Conservation (phyloP, 225 moss, liverwort and hornwort genomes). For the Sphagnum tenellum region DNA sequence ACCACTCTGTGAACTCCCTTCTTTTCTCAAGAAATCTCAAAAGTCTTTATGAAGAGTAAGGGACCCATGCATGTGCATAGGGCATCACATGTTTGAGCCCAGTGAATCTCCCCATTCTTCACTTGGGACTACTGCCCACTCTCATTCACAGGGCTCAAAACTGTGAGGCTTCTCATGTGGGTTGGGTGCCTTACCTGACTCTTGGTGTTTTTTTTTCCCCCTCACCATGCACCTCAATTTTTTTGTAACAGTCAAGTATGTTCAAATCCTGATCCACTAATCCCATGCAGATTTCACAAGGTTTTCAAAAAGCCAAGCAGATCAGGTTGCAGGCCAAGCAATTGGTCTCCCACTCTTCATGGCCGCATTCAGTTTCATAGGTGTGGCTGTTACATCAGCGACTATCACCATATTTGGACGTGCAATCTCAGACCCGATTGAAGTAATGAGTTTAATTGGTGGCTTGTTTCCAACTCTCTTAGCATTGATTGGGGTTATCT, state of each 20-base stretch:
- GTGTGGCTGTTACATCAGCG: constrained; percentile 81
- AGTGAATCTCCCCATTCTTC: not conserved
- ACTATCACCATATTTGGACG: constrained; percentile 73
- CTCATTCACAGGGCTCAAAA: not conserved
- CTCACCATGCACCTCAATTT: too few species aligned
- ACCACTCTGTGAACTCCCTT: too few species aligned
- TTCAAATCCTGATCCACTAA: not conserved
- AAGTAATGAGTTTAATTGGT: constrained; percentile 61
- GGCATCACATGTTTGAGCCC: not conserved
- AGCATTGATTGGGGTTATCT: constrained; percentile 57
- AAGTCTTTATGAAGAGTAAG: too few species aligned
- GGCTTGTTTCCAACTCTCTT: constrained; percentile 66
- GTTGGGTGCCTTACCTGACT: not conserved
- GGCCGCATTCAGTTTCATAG: constrained; percentile 88
- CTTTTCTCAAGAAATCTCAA: too few species aligned
- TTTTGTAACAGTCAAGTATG: not conserved
- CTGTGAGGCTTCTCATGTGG: not conserved
- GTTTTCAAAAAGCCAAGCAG: constrained; percentile 67
- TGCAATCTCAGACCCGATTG: constrained; percentile 75
- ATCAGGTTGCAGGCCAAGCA: constrained; percentile 80
- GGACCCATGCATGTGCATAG: too few species aligned
- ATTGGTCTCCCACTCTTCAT: constrained; percentile 84
- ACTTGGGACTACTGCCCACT: not conserved
- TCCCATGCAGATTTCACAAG: constrained; percentile 69
- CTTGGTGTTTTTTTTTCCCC: not conserved